phyloP scores from a whole-genome alignment of 1,284 basidiomycete species.

The Chiua sp. region DNA sequence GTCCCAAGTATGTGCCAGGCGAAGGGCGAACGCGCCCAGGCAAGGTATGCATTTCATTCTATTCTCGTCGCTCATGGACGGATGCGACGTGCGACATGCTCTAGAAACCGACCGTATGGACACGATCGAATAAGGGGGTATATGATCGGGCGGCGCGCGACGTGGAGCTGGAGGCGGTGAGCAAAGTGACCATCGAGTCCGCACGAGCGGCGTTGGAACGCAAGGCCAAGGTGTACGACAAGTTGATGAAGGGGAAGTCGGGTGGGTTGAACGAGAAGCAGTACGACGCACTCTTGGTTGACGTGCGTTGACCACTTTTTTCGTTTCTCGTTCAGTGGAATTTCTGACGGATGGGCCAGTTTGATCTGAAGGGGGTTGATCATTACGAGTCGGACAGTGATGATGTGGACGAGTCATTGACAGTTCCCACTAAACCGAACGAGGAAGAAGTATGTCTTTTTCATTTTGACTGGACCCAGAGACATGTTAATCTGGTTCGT shows the following conservation, averaged over 20 bases:
- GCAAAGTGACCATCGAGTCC: slow-evolving; percentile 70
- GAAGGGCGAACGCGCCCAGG: slow-evolving; percentile 60
- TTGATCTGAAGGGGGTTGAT: slow-evolving; percentile 69
- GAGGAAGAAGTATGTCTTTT: slow-evolving; percentile 47
- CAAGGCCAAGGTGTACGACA: slow-evolving; percentile 86
- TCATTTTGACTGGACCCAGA: neutral
- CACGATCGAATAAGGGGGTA: slow-evolving; percentile 74
- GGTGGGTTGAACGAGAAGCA: slow-evolving; percentile 83
- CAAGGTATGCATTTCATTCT: slow-evolving; percentile 51
- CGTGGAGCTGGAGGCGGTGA: slow-evolving; percentile 66
- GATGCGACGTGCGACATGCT: neutral
- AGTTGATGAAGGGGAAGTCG: slow-evolving; percentile 79
- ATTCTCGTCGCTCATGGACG: neutral
- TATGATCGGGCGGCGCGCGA: slow-evolving; percentile 64
- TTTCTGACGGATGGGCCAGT: slow-evolving; percentile 50
- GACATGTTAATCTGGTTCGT: slow-evolving; percentile 6
- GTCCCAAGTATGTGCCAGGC: slow-evolving; percentile 54
- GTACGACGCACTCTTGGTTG: slow-evolving; percentile 77
- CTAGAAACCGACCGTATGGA: slow-evolving; percentile 77
- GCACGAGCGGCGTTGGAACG: slow-evolving; percentile 73
- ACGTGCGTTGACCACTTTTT: slow-evolving; percentile 60
- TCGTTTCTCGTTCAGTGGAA: neutral
- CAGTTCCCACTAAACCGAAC: slow-evolving; percentile 52
- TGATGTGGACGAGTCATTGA: slow-evolving; percentile 74
- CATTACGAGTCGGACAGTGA: slow-evolving; percentile 70